phyloP scores from a whole-genome alignment of 2,329 filamentous ascomycete species.

The Stemphylium beticola region DNA sequence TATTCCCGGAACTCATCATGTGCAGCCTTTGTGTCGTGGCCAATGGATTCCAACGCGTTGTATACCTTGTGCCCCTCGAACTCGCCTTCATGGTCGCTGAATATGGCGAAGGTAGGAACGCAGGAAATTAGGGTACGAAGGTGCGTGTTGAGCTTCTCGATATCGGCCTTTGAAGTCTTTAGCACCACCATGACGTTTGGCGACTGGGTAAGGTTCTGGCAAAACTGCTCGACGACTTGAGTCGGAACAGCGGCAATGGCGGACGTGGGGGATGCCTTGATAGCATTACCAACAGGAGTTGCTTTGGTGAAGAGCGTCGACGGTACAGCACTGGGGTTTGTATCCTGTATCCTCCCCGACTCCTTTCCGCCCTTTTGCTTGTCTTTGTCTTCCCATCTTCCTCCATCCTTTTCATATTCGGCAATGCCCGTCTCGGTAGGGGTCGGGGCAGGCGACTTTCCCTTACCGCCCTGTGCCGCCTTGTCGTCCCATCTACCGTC shows the following conservation, averaged over 20 bases:
- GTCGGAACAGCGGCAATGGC: slow-evolving; percentile 2
- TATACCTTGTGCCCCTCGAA: slow-evolving; percentile 58
- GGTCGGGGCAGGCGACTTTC: not conserved
- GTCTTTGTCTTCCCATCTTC: slow-evolving; percentile 25
- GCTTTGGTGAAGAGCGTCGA: slow-evolving; percentile 17
- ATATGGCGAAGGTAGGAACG: slow-evolving; percentile 62
- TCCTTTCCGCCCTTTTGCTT: slow-evolving; percentile 11
- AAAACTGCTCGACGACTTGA: slow-evolving; percentile 20
- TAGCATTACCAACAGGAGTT: not conserved
- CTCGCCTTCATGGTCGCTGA: slow-evolving; percentile 63
- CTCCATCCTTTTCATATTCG: slow-evolving; percentile 28
- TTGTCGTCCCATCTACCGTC: slow-evolving; percentile 25
- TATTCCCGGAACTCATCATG: slow-evolving; percentile 61
- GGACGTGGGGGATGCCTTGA: slow-evolving; percentile 1
- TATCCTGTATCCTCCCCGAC: too few species aligned
- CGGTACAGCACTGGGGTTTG: not conserved
- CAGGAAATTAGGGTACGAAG: slow-evolving; percentile 62
- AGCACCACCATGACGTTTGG: slow-evolving; percentile 63
- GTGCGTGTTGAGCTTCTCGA: slow-evolving; percentile 62
- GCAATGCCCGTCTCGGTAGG: slow-evolving; percentile 15
- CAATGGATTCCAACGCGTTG: slow-evolving; percentile 57
- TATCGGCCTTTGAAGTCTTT: slow-evolving; percentile 65
- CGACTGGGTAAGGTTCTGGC: slow-evolving; percentile 39
- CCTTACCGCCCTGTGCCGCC: slow-evolving; percentile 3
- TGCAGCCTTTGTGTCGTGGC: slow-evolving; percentile 35